Conservation (phyloP, 2,329 filamentous ascomycete species). For the Rosellinia necatrix region DNA sequence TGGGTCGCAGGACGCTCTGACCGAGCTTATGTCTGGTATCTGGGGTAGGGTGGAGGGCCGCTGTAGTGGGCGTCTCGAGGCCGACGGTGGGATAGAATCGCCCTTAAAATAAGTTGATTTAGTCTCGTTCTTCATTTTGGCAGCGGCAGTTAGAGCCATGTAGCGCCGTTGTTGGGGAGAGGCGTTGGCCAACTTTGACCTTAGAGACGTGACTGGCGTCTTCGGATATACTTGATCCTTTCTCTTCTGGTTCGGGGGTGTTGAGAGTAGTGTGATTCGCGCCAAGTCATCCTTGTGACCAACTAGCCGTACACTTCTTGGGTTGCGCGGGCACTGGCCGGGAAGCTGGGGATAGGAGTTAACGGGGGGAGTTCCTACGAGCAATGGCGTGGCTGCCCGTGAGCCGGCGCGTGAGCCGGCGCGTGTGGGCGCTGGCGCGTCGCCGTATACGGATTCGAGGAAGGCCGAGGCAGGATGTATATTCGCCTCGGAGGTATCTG, state of each 20-base stretch:
- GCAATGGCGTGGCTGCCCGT: slow-evolving; percentile 71
- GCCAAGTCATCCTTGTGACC: slow-evolving; percentile 38
- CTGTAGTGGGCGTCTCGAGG: slow-evolving; percentile 66
- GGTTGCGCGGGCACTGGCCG: slow-evolving; percentile 40
- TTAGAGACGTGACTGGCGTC: slow-evolving; percentile 31
- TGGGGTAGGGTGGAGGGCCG: slow-evolving; percentile 74
- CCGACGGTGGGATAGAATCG: slow-evolving; percentile 57
- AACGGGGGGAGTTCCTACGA: slow-evolving; percentile 57
- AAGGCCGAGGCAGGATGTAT: slow-evolving; percentile 76
- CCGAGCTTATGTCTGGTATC: slow-evolving; percentile 72
- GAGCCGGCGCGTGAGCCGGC: slow-evolving; percentile 64
- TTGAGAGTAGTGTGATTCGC: slow-evolving; percentile 33
- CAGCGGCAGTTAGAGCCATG: slow-evolving; percentile 53
- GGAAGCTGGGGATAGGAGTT: slow-evolving; percentile 33
- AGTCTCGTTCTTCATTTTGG: slow-evolving; percentile 52
- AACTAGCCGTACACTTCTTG: slow-evolving; percentile 53
- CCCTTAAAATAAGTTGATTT: slow-evolving; percentile 52
- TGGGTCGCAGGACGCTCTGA: slow-evolving; percentile 69
- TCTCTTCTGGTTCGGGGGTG: slow-evolving; percentile 34
- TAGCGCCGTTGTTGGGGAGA: slow-evolving; percentile 44
- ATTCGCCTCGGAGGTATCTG: slow-evolving; percentile 81
- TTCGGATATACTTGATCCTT: neutral
- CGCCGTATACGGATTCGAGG: slow-evolving; percentile 77
- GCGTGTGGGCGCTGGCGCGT: slow-evolving; percentile 60
- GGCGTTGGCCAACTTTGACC: slow-evolving; percentile 42